phyloP scores from a whole-genome alignment of 2,329 filamentous ascomycete species.

The Fusarium avenaceum region DNA sequence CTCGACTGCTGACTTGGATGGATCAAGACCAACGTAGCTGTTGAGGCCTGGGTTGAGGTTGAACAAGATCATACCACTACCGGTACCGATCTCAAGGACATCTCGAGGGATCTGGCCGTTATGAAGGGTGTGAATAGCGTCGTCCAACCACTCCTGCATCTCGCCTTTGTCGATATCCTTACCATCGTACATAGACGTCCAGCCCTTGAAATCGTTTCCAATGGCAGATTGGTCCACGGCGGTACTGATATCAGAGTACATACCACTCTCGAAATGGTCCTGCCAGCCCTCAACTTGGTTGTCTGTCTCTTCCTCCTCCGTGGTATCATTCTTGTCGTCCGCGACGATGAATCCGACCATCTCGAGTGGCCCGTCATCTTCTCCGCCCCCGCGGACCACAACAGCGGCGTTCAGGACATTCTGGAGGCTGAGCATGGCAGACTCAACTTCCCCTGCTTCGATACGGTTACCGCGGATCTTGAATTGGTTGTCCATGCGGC shows the following conservation, averaged over 20 bases:
- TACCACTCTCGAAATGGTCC: constrained; percentile 32
- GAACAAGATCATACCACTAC: constrained; percentile 53
- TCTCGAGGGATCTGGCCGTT: constrained; percentile 21
- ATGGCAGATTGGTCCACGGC: constrained; percentile 18
- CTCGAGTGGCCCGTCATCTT: constrained; percentile 13
- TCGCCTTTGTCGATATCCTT: constrained; percentile 44
- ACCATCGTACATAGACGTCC: constrained; percentile 53
- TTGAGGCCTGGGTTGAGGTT: constrained; percentile 42
- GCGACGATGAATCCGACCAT: constrained; percentile 36
- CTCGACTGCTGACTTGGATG: constrained; percentile 35
- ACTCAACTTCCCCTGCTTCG: constrained; percentile 31
- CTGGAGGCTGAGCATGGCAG: neutral
- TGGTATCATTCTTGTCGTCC: neutral
- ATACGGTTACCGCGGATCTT: constrained; percentile 48
- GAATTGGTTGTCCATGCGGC: constrained; percentile 44
- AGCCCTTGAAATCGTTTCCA: constrained; percentile 50
- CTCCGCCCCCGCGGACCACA: neutral
- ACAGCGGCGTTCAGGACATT: constrained; percentile 11
- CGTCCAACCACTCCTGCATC: constrained; percentile 54
- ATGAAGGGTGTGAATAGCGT: constrained; percentile 45
- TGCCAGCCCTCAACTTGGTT: constrained; percentile 40
- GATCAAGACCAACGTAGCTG: constrained; percentile 50
- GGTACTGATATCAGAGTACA: constrained; percentile 32
- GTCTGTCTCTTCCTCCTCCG: constrained; percentile 4
- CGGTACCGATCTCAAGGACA: constrained; percentile 52